A percentile compares a stretch with the other conserved stretches of the same genome.
Evolutionary conservation across 169 alveolate species (phyloP).

Genomic region (Cystoisospora suis): DNA sequence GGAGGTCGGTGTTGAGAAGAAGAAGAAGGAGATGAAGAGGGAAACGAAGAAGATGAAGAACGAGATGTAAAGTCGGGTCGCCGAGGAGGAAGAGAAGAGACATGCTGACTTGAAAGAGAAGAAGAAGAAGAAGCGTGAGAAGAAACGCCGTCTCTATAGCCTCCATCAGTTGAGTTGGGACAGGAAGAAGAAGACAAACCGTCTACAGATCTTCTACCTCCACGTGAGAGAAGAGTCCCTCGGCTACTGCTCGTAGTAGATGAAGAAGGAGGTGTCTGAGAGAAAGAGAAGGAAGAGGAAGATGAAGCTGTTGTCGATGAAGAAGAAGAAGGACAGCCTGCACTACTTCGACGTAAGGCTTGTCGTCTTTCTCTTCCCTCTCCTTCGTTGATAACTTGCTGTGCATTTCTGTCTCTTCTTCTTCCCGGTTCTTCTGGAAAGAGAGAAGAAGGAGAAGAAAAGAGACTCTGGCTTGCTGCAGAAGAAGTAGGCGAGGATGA

Average conservation of each 20-base stretch:
- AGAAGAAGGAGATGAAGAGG: too few species aligned
- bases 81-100: background rate
- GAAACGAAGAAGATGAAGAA: background rate
- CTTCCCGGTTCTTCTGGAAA: background rate
- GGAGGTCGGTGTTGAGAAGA: too few species aligned
- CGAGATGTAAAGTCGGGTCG: background rate
- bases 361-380: too few species aligned
- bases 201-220: background rate
- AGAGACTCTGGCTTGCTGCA: too few species aligned
- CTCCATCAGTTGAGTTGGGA: background rate
- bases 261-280: background rate
- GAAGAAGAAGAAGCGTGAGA: too few species aligned
- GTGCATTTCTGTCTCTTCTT: background rate
- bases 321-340: too few species aligned
- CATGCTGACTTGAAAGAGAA: too few species aligned
- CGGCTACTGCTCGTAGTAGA: background rate
- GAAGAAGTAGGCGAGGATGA: too few species aligned
- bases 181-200: background rate
- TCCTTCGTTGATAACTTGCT: background rate
- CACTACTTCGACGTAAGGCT: too few species aligned
- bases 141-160: too few species aligned
- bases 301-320: too few species aligned
- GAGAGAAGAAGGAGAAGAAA: too few species aligned
- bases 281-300: background rate
- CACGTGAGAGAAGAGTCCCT: background rate